These are phyloP conservation scores for Pyrenophora seminiperda DNA, from an alignment of 2,329 filamentous ascomycete species.

Conservation along the genomic window DNA sequence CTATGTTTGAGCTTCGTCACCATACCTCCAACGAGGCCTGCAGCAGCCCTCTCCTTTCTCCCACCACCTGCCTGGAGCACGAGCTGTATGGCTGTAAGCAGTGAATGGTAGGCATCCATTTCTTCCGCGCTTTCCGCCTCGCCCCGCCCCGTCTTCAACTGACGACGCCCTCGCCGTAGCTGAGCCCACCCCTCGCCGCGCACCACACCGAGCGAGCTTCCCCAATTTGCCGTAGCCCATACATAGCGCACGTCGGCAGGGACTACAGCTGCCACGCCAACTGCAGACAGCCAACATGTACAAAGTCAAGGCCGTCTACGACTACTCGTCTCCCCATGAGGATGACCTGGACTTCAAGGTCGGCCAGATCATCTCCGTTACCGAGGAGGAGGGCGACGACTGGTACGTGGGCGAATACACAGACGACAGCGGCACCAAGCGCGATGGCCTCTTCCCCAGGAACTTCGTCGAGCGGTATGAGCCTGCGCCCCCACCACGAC, in stretches of 20 bases:
- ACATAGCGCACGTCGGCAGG: constrained; percentile 14
- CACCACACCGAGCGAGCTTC: constrained; percentile 11
- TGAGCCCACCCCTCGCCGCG: constrained; percentile 17
- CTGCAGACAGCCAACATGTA: constrained; percentile 57
- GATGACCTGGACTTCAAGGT: constrained; percentile 88
- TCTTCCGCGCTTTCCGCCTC: constrained; percentile 18
- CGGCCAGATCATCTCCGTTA: constrained; percentile 93
- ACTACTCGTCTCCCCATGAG: constrained; percentile 90
- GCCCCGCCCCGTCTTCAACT: constrained; percentile 19
- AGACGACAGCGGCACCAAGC: constrained; percentile 73
- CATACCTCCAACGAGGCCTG: constrained; percentile 18
- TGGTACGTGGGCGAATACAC: constrained; percentile 92
- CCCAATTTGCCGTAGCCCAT: constrained; percentile 3
- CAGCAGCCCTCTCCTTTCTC: constrained; percentile 17
- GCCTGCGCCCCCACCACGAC: constrained; percentile 85
- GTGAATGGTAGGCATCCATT: constrained; percentile 7
- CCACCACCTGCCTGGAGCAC: constrained; percentile 9
- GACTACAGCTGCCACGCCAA: constrained; percentile 15
- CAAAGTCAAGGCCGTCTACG: constrained; percentile 94
- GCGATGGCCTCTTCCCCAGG: constrained; percentile 87
- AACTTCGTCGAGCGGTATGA: constrained; percentile 99
- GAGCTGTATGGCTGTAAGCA: constrained; percentile 17
- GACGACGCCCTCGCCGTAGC: constrained; percentile 23
- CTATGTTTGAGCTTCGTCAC: constrained; percentile 26
- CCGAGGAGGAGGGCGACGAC: constrained; percentile 87